Evolutionary conservation across 306 rosid genomes (phyloP), one percentile per base, ranked within the genome.

Genomic region (Cicer arietinum): DNA sequence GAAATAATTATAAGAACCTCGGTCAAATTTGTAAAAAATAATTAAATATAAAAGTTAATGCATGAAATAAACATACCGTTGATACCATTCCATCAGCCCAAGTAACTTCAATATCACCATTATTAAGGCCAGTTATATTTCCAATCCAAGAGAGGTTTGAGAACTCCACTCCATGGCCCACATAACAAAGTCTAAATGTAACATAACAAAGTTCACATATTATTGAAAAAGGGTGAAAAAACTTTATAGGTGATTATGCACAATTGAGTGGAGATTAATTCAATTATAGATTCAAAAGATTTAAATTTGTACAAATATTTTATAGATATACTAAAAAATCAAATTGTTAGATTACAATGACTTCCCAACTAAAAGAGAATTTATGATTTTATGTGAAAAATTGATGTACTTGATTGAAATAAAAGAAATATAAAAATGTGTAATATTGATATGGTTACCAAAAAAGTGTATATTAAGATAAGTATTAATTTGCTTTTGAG

Each of bases 41-140:
- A 62, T 53, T 22, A 22, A 72, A 22, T 39, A 64, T 53, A 14
- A 30, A 59, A 84, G 54, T 16, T 54, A 83, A 80, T 78, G 25
- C 50, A 79, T 66, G 63, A 54, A 81, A 83, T 40, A 20, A 79
- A 63, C 78, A 74, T 94, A 95, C 98, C 96, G 80, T 89, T 71
- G 99, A 95, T 71, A 95, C 97, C 98, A 95, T 92, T 79, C 96
- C 97, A 74, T 95, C 93, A 44, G 98, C 99, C 99, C 99, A 95
- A 67, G 93, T 92, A 82, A 92, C 99, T 86, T 90, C 96, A 79
- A 95, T 95, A 85, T 95, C 98, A 62, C 99, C 99, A 64, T 88
- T 91, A 84, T 79, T 89, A 69, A 95, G 96, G 75, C 94, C 89
- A 46, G 99, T 88, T 81, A 95, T 95, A 83, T 95, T 90, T 71